Conservation (phyloP, 2,329 filamentous ascomycete species). For the Amauroascus niger region DNA sequence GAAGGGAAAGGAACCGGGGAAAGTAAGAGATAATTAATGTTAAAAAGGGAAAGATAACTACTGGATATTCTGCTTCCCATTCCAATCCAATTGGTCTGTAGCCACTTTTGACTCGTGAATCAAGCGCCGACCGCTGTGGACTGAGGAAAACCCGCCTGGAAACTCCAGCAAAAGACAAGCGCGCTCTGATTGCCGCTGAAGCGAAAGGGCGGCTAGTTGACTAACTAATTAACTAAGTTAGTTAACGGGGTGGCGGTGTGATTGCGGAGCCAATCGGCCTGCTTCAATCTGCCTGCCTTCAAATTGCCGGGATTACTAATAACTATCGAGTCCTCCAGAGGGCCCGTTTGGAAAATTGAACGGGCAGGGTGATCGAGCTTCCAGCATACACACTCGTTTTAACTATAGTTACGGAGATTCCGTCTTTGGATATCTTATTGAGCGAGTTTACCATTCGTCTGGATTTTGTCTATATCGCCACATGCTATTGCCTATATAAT, state of each 20-base stretch:
- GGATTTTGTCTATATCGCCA: background rate
- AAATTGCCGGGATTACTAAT: conserved; percentile 1
- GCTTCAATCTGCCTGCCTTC: background rate
- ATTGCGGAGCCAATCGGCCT: conserved; percentile 1
- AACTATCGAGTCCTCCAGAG: background rate
- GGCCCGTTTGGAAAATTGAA: background rate
- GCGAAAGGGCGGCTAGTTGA: background rate
- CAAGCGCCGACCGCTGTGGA: too few relatives aligned
- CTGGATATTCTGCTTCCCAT: too few relatives aligned
- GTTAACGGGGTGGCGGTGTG: background rate
- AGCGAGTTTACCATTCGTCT: background rate
- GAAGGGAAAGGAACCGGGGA: too few relatives aligned
- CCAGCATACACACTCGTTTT: too few relatives aligned
- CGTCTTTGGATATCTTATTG: too few relatives aligned
- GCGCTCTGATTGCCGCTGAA: background rate
- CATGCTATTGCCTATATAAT: conserved; percentile 17
- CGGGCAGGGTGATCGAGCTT: background rate
- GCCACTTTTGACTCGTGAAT: too few relatives aligned
- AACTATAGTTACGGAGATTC: too few relatives aligned
- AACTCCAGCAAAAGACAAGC: too few relatives aligned
- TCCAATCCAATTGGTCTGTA: too few relatives aligned
- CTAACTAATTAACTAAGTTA: background rate
- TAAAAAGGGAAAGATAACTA: too few relatives aligned
- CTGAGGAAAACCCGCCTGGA: too few relatives aligned
- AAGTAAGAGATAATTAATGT: too few relatives aligned